phyloP scores from a whole-genome alignment of 2,329 filamentous ascomycete species.

The Fusarium compactum region DNA sequence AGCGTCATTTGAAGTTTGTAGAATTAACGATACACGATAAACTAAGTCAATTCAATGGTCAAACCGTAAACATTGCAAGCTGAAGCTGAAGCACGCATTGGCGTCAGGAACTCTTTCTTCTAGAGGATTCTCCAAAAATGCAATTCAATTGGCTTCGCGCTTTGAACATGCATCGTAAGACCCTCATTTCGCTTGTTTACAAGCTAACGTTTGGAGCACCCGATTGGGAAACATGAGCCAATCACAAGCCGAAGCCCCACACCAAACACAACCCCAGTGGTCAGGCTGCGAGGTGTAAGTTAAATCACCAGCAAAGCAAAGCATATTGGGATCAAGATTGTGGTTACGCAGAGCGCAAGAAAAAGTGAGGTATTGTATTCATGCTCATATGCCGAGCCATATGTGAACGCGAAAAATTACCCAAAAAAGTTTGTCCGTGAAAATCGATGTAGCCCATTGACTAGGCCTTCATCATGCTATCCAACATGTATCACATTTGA shows the following conservation, averaged over 20 bases:
- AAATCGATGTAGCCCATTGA: constrained; percentile 30
- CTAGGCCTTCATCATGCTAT: constrained; percentile 36
- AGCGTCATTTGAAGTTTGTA: neutral
- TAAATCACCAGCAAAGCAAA: neutral
- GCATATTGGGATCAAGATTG: neutral
- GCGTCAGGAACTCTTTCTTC: neutral
- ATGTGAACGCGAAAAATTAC: constrained; percentile 45
- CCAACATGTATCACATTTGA: constrained; percentile 36
- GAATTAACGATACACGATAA: too few relatives aligned
- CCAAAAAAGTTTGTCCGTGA: constrained; percentile 47
- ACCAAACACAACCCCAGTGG: constrained; percentile 12
- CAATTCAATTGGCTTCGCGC: neutral
- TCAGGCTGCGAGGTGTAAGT: neutral
- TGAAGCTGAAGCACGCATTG: neutral
- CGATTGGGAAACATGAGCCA: constrained; percentile 30
- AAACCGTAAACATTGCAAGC: neutral
- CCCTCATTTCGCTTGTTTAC: constrained; percentile 33
- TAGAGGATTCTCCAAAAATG: neutral
- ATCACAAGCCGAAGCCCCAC: constrained; percentile 12
- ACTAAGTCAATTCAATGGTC: neutral
- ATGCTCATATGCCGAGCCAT: constrained; percentile 40
- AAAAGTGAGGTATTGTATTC: constrained; percentile 46
- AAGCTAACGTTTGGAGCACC: constrained; percentile 6
- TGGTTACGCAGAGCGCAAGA: constrained; percentile 32
- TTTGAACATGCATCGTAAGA: neutral